phyloP scores from a whole-genome alignment of 306 rosid species.

The Trifolium dubium region DNA sequence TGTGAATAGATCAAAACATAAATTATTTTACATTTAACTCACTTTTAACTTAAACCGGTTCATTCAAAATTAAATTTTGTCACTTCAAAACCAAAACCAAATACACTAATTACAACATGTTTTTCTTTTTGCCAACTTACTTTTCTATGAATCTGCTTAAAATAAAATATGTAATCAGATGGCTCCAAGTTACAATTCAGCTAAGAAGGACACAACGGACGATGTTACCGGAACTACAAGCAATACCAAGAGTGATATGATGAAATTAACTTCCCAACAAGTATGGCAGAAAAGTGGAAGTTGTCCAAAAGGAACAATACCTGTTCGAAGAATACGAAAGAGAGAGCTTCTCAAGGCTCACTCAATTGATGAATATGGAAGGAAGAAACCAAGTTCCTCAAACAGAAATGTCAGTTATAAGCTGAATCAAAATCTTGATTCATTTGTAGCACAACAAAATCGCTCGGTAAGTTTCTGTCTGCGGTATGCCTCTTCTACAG shows the following conservation, averaged over 20 bases:
- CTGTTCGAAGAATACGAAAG: conserved; percentile 58
- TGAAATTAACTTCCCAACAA: conserved; percentile 51
- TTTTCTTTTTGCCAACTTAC: background rate
- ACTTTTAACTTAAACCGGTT: background rate
- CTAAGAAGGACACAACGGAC: conserved; percentile 38
- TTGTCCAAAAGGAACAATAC: conserved; percentile 73
- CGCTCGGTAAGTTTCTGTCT: conserved; percentile 57
- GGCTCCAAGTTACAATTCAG: conserved; percentile 50
- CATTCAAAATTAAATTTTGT: background rate
- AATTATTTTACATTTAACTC: background rate
- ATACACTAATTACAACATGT: too few relatives aligned
- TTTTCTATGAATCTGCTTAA: background rate
- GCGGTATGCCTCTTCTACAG: background rate
- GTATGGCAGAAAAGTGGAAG: conserved; percentile 74
- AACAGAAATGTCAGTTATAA: conserved; percentile 22
- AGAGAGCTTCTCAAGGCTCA: conserved; percentile 49
- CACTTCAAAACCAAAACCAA: background rate
- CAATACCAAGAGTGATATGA: conserved; percentile 2
- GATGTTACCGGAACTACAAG: background rate
- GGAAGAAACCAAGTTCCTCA: conserved; percentile 53
- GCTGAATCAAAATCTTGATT: conserved; percentile 23
- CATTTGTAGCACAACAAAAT: conserved; percentile 35
- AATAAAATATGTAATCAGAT: conserved; percentile 46
- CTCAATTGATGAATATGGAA: conserved; percentile 61
- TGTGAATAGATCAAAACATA: background rate